Base-by-base conservation (phyloP, 2,329 filamentous ascomycete species). In the Microascus cirrosus region DNA sequence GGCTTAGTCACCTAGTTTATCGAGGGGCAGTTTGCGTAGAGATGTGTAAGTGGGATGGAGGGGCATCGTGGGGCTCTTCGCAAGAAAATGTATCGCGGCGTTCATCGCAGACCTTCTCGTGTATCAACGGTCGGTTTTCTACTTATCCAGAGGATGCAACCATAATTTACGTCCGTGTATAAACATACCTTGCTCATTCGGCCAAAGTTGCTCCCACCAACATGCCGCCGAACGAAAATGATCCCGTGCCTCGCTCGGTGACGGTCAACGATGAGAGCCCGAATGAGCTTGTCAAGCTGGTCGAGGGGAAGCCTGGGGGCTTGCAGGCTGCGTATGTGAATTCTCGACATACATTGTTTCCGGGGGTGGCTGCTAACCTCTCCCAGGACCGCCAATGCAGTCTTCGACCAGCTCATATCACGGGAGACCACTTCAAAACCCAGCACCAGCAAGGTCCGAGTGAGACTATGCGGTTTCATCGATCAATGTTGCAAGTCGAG, bases 391-490 rank as follows among this genome's bases (percentile, higher is more conserved):
- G 76, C 73, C 24, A 64, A 73, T 60, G 65, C 65, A 36, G 66
- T 81, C 5, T 82, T 82, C 63, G 64, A 74, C 15, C 69, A 71
- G 54, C 73, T 83, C 12, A 70, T 83, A 4, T 63, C 68, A 18
- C 72, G 73, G 59, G 79, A 80, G 32, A 73, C 75, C 11, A 77
- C 80, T 64, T 80, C 81, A 13, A 78, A 77, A 56, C 76, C 78
- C 57, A 72, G 74, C 28, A 83, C 79, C 4, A 80, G 80, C 13
- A 78, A 82, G 63, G 77, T 80, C 32, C 52, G 79, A 59, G 74
- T 80, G 61, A 82, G 79, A 65, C 75, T 86, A 22, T 85, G 81
- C 62, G 79, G 82, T 35, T 84, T 85, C 61, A 75, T 85, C 60
- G 81, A 85, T 64, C 77, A 81, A 60, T 80, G 79, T 56, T 77